Conservation (phyloP, 2,329 filamentous ascomycete genomes). For the Pseudohalonectria lignicola region DNA sequence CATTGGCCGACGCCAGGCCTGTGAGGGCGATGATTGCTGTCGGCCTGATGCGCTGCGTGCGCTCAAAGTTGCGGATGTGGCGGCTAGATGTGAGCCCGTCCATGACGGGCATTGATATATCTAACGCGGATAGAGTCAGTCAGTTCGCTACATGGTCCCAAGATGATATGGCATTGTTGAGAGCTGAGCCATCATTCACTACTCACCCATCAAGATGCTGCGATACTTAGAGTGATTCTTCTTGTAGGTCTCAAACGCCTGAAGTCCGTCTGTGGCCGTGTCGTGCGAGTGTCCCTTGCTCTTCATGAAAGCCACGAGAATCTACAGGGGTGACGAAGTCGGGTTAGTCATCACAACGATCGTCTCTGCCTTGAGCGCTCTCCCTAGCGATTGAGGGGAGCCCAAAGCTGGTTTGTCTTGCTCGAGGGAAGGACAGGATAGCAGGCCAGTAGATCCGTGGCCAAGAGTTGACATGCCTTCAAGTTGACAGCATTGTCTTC, state of each 20-base stretch:
- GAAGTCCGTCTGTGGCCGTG: slow-evolving; percentile 20
- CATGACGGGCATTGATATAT: slow-evolving; percentile 48
- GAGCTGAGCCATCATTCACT: too few relatives aligned
- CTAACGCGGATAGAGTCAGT: too few relatives aligned
- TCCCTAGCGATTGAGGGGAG: too few relatives aligned
- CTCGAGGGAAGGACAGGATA: too few relatives aligned
- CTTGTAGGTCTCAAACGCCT: slow-evolving; percentile 20
- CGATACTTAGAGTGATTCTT: slow-evolving; percentile 11
- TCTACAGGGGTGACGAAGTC: too few relatives aligned
- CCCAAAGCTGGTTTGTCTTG: too few relatives aligned
- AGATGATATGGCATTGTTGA: not conserved
- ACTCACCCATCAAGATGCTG: slow-evolving; percentile 21
- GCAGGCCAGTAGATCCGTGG: too few relatives aligned
- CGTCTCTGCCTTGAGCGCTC: too few relatives aligned
- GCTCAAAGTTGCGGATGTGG: slow-evolving; percentile 37
- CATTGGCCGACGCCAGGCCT: slow-evolving; percentile 35
- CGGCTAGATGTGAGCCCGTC: slow-evolving; percentile 39
- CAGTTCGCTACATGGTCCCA: too few relatives aligned
- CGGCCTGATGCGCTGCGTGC: slow-evolving; percentile 24
- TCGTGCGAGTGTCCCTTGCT: slow-evolving; percentile 18
- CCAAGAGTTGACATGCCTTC: slow-evolving; percentile 9
- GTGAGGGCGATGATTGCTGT: slow-evolving; percentile 40
- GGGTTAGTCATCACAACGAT: too few relatives aligned
- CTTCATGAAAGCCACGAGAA: slow-evolving; percentile 21
- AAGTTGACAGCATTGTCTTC: slow-evolving; percentile 30